Percentiles rank a stretch among this genome's conserved stretches.
These are phyloP conservation scores for Elasticomyces elasticus DNA, from an alignment of 495 filamentous ascomycete species.

Conservation along the genomic window DNA sequence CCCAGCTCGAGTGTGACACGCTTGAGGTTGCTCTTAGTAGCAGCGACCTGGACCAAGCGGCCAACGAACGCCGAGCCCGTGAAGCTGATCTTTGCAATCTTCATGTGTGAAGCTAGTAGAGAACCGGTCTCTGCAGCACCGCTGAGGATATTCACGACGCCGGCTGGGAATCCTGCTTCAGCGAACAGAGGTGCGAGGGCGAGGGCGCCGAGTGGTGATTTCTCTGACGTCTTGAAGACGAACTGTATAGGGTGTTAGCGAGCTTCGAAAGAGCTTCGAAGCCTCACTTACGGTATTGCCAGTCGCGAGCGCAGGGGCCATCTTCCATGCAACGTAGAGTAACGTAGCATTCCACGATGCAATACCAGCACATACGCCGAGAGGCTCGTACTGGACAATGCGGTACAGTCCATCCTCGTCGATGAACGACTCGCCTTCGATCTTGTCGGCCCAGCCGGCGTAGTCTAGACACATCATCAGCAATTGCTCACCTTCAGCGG, in stretches of 20 bases:
- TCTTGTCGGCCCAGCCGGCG: constrained; percentile 16
- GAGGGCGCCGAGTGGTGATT: constrained; percentile 23
- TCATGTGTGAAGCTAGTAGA: constrained; percentile 27
- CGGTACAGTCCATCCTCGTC: constrained; percentile 25
- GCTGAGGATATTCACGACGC: constrained; percentile 26
- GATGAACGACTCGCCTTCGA: constrained; percentile 7
- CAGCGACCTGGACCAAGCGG: constrained; percentile 89
- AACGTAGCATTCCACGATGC: constrained; percentile 28
- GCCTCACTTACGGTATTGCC: constrained; percentile 21
- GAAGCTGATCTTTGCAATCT: constrained; percentile 30
- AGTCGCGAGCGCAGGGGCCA: constrained; percentile 25
- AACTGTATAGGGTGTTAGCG: neutral
- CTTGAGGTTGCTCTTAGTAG: constrained; percentile 90
- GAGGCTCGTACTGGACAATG: constrained; percentile 27
- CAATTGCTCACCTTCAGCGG: too few species aligned
- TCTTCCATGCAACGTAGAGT: constrained; percentile 18
- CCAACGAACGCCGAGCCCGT: constrained; percentile 61
- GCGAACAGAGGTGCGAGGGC: constrained; percentile 22
- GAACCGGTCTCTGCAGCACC: constrained; percentile 25
- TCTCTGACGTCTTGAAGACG: constrained; percentile 29
- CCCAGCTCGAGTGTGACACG: constrained; percentile 96
- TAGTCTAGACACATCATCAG: constrained; percentile 3
- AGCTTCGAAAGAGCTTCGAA: neutral
- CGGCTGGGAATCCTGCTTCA: constrained; percentile 30
- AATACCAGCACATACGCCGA: constrained; percentile 29